Conservation (phyloP, 345 rosid genomes). For the Brassica incana region DNA sequence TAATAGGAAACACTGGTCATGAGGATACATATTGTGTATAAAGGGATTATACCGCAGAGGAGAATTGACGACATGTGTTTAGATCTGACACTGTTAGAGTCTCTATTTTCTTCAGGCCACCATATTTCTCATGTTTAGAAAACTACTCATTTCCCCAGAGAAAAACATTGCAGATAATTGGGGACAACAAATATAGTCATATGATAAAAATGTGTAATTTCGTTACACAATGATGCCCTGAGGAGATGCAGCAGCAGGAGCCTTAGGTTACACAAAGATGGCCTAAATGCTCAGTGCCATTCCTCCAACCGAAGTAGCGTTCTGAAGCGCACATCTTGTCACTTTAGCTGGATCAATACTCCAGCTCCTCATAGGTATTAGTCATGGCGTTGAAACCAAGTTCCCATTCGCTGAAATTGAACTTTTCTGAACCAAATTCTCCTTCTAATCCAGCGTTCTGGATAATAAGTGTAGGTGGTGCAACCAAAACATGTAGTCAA, state of each 20-base stretch:
- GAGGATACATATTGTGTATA: too few species aligned
- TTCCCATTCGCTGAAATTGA: slow-evolving; percentile 79
- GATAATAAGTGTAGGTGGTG: slow-evolving; percentile 89
- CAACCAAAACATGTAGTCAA: slow-evolving; percentile 62
- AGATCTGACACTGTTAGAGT: too few species aligned
- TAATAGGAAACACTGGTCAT: too few species aligned
- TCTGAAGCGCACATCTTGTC: slow-evolving; percentile 88
- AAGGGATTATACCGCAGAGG: too few species aligned
- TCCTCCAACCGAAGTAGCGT: slow-evolving; percentile 91
- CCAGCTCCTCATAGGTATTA: slow-evolving; percentile 86
- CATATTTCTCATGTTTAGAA: too few species aligned
- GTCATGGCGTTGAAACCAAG: slow-evolving; percentile 93
- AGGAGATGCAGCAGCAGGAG: slow-evolving; percentile 44
- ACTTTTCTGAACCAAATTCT: slow-evolving; percentile 85
- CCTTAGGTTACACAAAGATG: slow-evolving; percentile 80
- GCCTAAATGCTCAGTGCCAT: slow-evolving; percentile 98
- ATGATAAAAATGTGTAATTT: not conserved
- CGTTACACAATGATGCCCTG: slow-evolving; percentile 22
- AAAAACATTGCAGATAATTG: slow-evolving; percentile 26
- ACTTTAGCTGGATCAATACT: slow-evolving; percentile 97
- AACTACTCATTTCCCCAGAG: too few species aligned
- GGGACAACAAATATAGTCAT: slow-evolving; percentile 22
- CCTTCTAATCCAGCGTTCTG: slow-evolving; percentile 95
- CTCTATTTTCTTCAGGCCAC: too few species aligned
- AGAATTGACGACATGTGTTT: too few species aligned